Percentiles rank a stretch among this genome's conserved stretches.
Evolutionary conservation across 441 rosid genomes (phyloP).

Genomic region (California macrophylla): DNA sequence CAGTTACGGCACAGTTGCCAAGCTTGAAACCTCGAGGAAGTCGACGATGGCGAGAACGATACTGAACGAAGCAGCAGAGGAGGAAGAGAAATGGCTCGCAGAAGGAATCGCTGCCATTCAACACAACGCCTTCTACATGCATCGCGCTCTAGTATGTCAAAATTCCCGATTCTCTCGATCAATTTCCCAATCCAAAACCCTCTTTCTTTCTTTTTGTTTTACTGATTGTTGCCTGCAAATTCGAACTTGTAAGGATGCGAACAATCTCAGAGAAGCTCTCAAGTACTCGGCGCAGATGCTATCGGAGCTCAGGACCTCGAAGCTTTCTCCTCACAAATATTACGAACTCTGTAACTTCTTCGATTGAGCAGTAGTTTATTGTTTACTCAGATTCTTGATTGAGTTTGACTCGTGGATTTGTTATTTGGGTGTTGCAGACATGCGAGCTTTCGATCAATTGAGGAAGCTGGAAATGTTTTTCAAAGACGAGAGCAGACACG

Average conservation of each 20-base stretch:
- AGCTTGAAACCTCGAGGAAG: not conserved
- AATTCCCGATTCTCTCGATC: not conserved
- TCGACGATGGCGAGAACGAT: slow-evolving; percentile 19
- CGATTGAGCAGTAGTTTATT: not conserved
- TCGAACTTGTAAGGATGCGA: slow-evolving; percentile 34
- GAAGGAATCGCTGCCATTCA: slow-evolving; percentile 67
- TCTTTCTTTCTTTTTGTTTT: not conserved
- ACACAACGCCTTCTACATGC: slow-evolving; percentile 61
- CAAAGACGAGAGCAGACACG: slow-evolving; percentile 50
- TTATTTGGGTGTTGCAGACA: slow-evolving; percentile 25
- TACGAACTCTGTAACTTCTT: slow-evolving; percentile 50
- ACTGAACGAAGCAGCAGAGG: slow-evolving; percentile 37
- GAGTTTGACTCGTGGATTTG: not conserved
- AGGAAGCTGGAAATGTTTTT: slow-evolving; percentile 59
- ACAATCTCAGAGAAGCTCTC: slow-evolving; percentile 57
- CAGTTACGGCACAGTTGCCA: not conserved
- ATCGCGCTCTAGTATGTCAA: slow-evolving; percentile 47
- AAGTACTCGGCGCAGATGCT: slow-evolving; percentile 59
- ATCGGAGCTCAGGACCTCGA: slow-evolving; percentile 63
- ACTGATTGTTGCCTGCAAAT: slow-evolving; percentile 12
- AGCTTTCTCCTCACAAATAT: slow-evolving; percentile 58
- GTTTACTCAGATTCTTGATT: slow-evolving; percentile 10
- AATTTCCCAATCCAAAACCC: not conserved
- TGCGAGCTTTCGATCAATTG: slow-evolving; percentile 58
- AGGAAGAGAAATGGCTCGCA: slow-evolving; percentile 68